Evolutionary conservation across 495 filamentous ascomycete species (phyloP).

Genomic region (Aspergillus saccharolyticus): DNA sequence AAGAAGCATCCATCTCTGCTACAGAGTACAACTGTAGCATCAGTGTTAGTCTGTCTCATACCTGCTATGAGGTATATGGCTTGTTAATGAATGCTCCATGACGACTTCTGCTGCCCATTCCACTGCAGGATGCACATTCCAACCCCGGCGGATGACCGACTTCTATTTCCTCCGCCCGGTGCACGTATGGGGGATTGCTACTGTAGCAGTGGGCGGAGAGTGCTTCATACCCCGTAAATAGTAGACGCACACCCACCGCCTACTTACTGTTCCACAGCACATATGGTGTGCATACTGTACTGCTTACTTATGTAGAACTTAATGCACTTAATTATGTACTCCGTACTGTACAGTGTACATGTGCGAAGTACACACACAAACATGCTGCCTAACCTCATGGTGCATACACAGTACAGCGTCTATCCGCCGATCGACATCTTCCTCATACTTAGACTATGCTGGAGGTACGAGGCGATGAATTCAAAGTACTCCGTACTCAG

Average conservation of each 20-base stretch:
- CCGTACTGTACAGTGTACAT: neutral
- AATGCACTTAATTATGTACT: too few relatives aligned
- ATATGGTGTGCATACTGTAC: neutral
- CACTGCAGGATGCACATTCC: slow-evolving; percentile 2
- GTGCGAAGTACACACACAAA: neutral
- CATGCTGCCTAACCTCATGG: neutral
- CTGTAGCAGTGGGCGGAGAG: too few relatives aligned
- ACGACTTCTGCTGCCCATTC: slow-evolving; percentile 6
- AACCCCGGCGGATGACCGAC: neutral
- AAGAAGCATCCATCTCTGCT: too few relatives aligned
- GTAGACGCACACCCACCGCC: neutral
- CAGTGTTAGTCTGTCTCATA: too few relatives aligned
- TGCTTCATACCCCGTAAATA: too few relatives aligned
- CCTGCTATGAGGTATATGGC: neutral
- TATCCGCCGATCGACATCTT: neutral
- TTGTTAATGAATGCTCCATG: neutral
- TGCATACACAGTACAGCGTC: neutral
- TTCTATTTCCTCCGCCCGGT: neutral
- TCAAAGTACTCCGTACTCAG: neutral
- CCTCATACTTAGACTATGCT: too few relatives aligned
- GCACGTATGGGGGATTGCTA: neutral
- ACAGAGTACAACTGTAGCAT: too few relatives aligned
- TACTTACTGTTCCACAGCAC: neutral
- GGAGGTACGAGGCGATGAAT: neutral
- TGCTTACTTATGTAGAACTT: too few relatives aligned